Conservation (phyloP, 1,284 basidiomycete genomes). For the Puccinia coronata region DNA sequence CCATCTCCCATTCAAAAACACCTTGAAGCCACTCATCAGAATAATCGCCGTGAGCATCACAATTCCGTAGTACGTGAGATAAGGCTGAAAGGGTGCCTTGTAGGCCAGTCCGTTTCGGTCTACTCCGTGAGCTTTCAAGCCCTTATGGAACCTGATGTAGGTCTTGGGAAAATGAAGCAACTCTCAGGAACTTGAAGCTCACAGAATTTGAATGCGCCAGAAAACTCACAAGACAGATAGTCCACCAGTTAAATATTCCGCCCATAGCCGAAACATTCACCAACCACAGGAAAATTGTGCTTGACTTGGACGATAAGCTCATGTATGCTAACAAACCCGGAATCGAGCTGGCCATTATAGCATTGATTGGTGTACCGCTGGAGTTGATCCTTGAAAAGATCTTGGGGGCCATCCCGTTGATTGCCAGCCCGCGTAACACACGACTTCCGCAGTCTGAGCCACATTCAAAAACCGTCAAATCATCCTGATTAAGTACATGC, state of each 20-base stretch:
- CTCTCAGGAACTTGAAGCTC: neutral
- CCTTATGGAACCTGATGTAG: conserved; percentile 73
- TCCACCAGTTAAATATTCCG: conserved; percentile 51
- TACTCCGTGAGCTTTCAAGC: conserved; percentile 66
- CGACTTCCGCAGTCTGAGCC: conserved; percentile 52
- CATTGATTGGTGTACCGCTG: conserved; percentile 73
- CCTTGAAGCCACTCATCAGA: conserved; percentile 55
- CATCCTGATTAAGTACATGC: neutral
- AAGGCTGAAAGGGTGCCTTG: conserved; percentile 61
- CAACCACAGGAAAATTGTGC: conserved; percentile 77
- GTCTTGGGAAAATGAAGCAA: conserved; percentile 58
- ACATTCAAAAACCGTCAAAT: neutral
- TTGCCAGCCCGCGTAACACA: conserved; percentile 69
- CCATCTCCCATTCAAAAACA: conserved; percentile 56
- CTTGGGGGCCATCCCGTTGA: conserved; percentile 72
- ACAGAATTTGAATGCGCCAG: conserved; percentile 37
- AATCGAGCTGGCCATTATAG: conserved; percentile 67
- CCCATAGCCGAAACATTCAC: conserved; percentile 63
- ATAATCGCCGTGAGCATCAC: conserved; percentile 53
- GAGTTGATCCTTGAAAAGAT: conserved; percentile 71
- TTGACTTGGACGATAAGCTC: conserved; percentile 65
- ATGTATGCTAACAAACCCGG: conserved; percentile 70
- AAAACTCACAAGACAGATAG: conserved; percentile 52
- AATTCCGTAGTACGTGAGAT: conserved; percentile 53
- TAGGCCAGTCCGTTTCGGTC: conserved; percentile 65